A percentile compares a stretch with the other conserved stretches of the same genome.
These are phyloP conservation scores for Pseudogymnoascus sp. DNA, from an alignment of 2,329 filamentous ascomycete species.

Conservation along the genomic window DNA sequence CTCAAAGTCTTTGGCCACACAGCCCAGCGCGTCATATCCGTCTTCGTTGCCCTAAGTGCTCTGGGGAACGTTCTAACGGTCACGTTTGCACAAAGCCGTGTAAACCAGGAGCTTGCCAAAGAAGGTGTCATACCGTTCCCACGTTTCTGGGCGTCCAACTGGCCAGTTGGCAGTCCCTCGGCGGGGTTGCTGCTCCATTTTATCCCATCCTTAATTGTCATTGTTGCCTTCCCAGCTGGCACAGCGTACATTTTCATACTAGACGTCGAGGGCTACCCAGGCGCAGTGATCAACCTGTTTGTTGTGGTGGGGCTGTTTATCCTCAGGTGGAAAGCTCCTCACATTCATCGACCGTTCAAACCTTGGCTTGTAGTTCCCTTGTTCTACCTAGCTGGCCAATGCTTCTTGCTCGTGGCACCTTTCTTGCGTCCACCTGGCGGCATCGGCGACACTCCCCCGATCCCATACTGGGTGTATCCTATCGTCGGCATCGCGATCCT, in stretches of 20 bases:
- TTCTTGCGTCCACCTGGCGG: constrained; percentile 36
- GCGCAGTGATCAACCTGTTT: constrained; percentile 28
- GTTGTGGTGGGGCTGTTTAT: constrained; percentile 29
- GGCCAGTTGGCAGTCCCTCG: constrained; percentile 16
- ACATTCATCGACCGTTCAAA: constrained; percentile 33
- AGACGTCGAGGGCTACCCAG: constrained; percentile 32
- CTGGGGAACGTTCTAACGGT: constrained; percentile 43
- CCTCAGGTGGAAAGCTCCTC: constrained; percentile 22
- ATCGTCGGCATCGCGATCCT: constrained; percentile 36
- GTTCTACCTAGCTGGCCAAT: constrained; percentile 34
- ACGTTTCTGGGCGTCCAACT: constrained; percentile 26
- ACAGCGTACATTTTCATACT: constrained; percentile 30
- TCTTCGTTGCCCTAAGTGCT: constrained; percentile 41
- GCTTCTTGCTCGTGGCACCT: constrained; percentile 36
- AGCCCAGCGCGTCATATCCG: constrained; percentile 36
- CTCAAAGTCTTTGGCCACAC: constrained; percentile 43
- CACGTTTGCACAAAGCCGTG: constrained; percentile 39
- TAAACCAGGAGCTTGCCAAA: constrained; percentile 40
- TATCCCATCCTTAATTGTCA: constrained; percentile 51
- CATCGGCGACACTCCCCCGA: constrained; percentile 32
- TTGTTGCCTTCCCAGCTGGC: constrained; percentile 40
- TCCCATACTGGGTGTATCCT: constrained; percentile 39
- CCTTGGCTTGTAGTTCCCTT: constrained; percentile 29
- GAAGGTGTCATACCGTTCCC: constrained; percentile 40
- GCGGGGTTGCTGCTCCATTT: constrained; percentile 47